A percentile compares a stretch with the other conserved stretches of the same genome.
Evolutionary conservation across 2,329 filamentous ascomycete genomes (phyloP).

Genomic region (Colletotrichum filicis): DNA sequence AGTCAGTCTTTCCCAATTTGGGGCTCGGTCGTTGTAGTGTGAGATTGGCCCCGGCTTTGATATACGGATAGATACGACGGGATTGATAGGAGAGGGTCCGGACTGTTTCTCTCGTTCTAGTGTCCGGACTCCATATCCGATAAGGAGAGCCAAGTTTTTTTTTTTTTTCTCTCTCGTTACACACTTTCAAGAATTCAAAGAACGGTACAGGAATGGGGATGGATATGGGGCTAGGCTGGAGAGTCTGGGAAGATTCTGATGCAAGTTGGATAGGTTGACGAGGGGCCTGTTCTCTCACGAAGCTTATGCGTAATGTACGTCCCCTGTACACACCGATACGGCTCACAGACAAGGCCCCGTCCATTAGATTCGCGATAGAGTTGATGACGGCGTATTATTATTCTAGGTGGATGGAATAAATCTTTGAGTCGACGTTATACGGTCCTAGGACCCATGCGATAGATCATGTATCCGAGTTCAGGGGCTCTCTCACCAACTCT

Average conservation of each 20-base stretch:
- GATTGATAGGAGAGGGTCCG: background rate
- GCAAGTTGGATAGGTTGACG: background rate
- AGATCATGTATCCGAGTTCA: too few species aligned
- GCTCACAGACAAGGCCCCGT: background rate
- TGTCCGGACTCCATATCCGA: background rate
- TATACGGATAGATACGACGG: background rate
- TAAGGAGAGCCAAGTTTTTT: background rate
- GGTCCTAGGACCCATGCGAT: too few species aligned
- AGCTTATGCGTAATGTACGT: background rate
- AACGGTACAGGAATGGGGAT: background rate
- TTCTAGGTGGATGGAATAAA: background rate
- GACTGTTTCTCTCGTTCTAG: background rate
- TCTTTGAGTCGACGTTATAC: too few species aligned
- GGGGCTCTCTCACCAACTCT: too few species aligned
- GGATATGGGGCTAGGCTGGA: background rate
- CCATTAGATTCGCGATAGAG: background rate
- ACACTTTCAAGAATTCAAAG: too few species aligned
- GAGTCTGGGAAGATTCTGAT: background rate
- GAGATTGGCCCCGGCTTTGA: background rate
- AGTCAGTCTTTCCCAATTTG: background rate
- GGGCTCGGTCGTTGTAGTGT: background rate
- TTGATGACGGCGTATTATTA: background rate
- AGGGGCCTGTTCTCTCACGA: too few species aligned
- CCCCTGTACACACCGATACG: background rate
- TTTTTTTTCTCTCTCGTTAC: too few species aligned